A percentile compares a stretch with the other conserved stretches of the same genome.
phyloP scores from a whole-genome alignment of 805 yeast species.

The Candida schatavii region DNA sequence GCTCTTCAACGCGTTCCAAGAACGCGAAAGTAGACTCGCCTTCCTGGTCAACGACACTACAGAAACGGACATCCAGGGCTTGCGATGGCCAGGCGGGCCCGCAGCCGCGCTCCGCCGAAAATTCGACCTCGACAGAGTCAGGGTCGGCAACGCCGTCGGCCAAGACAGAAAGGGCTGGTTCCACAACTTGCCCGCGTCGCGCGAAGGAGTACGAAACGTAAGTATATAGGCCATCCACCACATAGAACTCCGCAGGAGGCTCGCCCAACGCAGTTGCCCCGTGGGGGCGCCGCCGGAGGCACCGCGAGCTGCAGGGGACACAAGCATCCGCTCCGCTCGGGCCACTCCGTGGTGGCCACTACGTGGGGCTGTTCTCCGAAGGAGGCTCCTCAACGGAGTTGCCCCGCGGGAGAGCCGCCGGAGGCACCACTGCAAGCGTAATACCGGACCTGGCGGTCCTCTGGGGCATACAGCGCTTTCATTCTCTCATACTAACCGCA shows the following conservation, averaged over 20 bases:
- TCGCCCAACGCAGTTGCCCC: too few species aligned
- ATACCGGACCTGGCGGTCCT: not conserved
- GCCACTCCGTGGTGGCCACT: too few species aligned
- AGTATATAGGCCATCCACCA: too few species aligned
- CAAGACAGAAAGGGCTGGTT: slow-evolving; percentile 28
- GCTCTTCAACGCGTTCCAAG: slow-evolving; percentile 33
- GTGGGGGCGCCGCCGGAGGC: too few species aligned
- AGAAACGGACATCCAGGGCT: slow-evolving; percentile 33
- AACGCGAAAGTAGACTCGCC: slow-evolving; percentile 33
- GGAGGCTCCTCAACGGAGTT: too few species aligned
- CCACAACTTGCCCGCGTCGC: slow-evolving; percentile 33
- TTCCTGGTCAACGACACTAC: slow-evolving; percentile 17
- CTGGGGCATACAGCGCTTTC: not conserved
- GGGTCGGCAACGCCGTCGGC: slow-evolving; percentile 25
- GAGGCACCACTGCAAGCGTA: too few species aligned
- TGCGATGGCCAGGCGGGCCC: slow-evolving; percentile 25
- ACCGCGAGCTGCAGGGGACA: too few species aligned
- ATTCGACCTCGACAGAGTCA: slow-evolving; percentile 29
- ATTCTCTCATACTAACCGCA: slow-evolving; percentile 21
- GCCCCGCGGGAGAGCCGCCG: too few species aligned
- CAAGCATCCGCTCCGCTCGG: too few species aligned
- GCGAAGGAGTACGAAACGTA: slow-evolving; percentile 33
- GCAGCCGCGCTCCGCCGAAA: slow-evolving; percentile 24
- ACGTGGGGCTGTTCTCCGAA: too few species aligned
- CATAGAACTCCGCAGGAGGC: too few species aligned